Conservation (phyloP, 306 rosid genomes). For the Crataegus laevigata region DNA sequence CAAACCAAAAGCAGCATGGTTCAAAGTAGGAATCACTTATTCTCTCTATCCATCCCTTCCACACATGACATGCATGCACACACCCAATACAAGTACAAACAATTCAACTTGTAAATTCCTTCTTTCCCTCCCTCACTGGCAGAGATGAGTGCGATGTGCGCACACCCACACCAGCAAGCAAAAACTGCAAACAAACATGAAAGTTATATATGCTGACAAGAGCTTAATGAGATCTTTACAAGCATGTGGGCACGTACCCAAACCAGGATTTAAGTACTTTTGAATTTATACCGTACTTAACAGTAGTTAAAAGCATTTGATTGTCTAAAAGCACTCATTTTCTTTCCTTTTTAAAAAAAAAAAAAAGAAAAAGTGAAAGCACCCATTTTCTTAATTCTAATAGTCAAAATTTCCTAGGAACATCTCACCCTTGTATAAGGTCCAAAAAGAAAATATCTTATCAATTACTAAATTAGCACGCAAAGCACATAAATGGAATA, state of each 20-base stretch:
- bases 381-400: too few relatives aligned
- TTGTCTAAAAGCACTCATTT: neutral
- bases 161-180: neutral
- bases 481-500: neutral
- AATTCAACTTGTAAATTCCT: too few relatives aligned
- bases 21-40: neutral
- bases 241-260: neutral
- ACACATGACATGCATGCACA: neutral
- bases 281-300: neutral
- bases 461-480: too few relatives aligned
- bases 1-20: too few relatives aligned
- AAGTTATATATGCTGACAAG: neutral
- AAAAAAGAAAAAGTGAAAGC: neutral
- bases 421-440: too few relatives aligned
- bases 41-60: neutral
- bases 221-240: neutral
- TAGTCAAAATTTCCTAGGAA: neutral
- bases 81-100: too few relatives aligned
- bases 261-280: neutral
- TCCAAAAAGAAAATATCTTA: too few relatives aligned
- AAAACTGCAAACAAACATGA: neutral
- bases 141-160: too few relatives aligned
- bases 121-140: too few relatives aligned
- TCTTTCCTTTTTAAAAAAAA: too few relatives aligned
- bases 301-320: neutral